phyloP scores from a whole-genome alignment of 306 rosid species.

The Citrullus amarus region DNA sequence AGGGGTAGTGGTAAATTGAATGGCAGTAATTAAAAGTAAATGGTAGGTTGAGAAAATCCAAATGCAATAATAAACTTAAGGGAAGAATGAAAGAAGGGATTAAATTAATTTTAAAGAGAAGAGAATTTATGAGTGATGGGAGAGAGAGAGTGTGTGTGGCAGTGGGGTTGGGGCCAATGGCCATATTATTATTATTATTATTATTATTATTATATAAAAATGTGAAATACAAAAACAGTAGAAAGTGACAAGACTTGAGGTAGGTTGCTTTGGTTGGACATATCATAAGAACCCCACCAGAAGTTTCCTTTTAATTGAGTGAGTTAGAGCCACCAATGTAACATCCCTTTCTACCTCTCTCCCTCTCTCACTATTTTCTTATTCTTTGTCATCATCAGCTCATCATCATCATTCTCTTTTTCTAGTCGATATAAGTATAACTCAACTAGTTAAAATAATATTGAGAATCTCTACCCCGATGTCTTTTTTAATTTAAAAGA shows the following conservation, averaged over 20 bases:
- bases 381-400: background rate
- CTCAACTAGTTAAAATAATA: no score
- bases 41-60: no score
- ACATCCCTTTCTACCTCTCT: background rate
- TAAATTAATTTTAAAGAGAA: background rate
- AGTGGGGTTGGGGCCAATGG: background rate
- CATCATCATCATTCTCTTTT: background rate
- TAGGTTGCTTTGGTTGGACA: background rate
- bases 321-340: background rate
- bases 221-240: background rate
- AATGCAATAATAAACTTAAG: no score
- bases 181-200: no score
- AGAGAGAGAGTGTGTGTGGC: background rate
- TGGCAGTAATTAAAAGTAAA: no score
- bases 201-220: background rate
- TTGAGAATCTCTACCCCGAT: no score
- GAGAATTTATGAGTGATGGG: background rate
- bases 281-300: background rate
- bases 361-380: background rate
- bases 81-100: background rate
- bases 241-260: slow-evolving; percentile 3
- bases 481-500: no score
- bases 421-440: no score
- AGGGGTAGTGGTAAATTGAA: no score
- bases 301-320: background rate